Conservation (phyloP, 176 grass and related monocot species). For the Cymbopogon citratus region DNA sequence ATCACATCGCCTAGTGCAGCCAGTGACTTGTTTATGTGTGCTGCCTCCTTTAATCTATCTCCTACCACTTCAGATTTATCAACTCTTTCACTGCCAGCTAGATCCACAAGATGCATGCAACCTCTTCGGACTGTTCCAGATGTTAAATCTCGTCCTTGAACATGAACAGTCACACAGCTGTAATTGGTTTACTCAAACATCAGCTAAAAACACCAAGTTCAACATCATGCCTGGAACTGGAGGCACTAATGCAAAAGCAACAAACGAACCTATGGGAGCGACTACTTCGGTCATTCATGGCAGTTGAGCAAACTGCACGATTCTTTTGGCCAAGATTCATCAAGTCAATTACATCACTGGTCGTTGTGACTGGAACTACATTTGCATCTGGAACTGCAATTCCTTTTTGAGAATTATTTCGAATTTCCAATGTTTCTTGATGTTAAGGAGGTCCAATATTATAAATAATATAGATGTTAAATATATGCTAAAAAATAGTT, state of each 20-base stretch:
- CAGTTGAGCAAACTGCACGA: constrained; percentile 72
- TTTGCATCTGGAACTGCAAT: constrained; percentile 79
- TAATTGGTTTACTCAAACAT: constrained; percentile 23
- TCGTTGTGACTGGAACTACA: constrained; percentile 59
- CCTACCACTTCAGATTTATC: constrained; percentile 71
- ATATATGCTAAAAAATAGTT: background rate
- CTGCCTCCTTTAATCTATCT: constrained; percentile 63
- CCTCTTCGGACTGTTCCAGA: constrained; percentile 48
- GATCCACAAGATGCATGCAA: constrained; percentile 79
- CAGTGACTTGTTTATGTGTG: constrained; percentile 77
- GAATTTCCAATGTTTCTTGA: constrained; percentile 78
- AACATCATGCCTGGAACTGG: background rate
- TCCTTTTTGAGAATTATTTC: constrained; percentile 71
- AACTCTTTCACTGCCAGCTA: constrained; percentile 74
- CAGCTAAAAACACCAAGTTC: background rate
- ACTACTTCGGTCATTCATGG: constrained; percentile 97
- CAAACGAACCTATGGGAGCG: constrained; percentile 78
- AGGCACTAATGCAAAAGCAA: background rate
- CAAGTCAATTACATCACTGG: constrained; percentile 70
- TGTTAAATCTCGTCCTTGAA: constrained; percentile 62
- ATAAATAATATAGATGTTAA: background rate
- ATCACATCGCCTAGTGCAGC: constrained; percentile 76
- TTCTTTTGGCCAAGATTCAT: constrained; percentile 90
- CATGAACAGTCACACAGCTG: constrained; percentile 75
- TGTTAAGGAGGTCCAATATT: constrained; percentile 52